These are phyloP conservation scores for Tulasnella sp. DNA, from an alignment of 768 basidiomycete species.

Conservation along the genomic window DNA sequence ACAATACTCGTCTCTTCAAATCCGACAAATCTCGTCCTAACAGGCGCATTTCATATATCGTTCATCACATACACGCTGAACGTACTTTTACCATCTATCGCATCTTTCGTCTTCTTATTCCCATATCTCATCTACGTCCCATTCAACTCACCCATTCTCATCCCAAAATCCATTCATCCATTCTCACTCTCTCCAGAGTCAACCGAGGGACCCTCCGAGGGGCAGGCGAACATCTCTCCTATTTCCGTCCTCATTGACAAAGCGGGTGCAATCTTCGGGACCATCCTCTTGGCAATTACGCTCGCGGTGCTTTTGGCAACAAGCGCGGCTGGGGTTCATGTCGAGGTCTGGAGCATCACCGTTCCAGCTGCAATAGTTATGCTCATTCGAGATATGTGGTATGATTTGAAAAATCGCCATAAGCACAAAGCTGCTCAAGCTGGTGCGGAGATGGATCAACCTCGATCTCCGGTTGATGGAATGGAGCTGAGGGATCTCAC, in stretches of 20 bases:
- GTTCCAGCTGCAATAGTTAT: slow-evolving; percentile 31
- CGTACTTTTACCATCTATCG: slow-evolving; percentile 69
- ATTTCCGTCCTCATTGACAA: slow-evolving; percentile 28
- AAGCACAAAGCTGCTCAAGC: too few relatives aligned
- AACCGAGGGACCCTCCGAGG: neutral
- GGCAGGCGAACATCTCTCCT: neutral
- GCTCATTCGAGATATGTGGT: slow-evolving; percentile 26
- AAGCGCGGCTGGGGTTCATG: slow-evolving; percentile 21
- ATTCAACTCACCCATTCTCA: slow-evolving; percentile 5
- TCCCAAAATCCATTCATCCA: slow-evolving; percentile 11
- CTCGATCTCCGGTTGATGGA: too few relatives aligned
- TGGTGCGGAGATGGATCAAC: too few relatives aligned
- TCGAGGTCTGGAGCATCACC: slow-evolving; percentile 28
- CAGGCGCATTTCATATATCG: slow-evolving; percentile 69
- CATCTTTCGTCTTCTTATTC: slow-evolving; percentile 39
- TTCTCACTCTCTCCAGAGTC: neutral
- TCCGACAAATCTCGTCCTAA: slow-evolving; percentile 87
- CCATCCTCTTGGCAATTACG: slow-evolving; percentile 27
- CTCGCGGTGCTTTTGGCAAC: slow-evolving; percentile 29
- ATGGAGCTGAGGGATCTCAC: too few relatives aligned
- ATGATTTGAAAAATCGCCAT: slow-evolving; percentile 21
- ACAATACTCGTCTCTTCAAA: slow-evolving; percentile 68
- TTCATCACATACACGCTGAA: slow-evolving; percentile 71
- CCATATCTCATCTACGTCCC: neutral
- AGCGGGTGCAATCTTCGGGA: slow-evolving; percentile 30